A percentile compares a stretch with the other conserved stretches of the same genome.
phyloP scores from a whole-genome alignment of 2,329 filamentous ascomycete species.

The Penicillium griseofulvum region DNA sequence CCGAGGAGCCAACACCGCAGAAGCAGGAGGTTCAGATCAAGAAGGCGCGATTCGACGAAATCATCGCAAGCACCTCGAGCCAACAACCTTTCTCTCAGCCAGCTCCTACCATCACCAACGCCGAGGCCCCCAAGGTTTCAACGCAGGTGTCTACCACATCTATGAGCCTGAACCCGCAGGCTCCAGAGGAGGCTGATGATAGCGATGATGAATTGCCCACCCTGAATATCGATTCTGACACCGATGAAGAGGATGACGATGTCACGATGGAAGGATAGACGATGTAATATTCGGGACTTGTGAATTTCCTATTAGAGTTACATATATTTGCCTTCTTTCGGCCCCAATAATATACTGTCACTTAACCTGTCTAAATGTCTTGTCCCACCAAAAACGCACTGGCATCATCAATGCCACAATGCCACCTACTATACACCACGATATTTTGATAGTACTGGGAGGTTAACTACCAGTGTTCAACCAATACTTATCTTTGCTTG shows the following conservation, averaged over 20 bases:
- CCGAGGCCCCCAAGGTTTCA: conserved; percentile 10
- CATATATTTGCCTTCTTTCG: no score
- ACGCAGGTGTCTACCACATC: conserved; percentile 10
- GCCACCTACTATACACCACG: no score
- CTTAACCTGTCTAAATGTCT: no score
- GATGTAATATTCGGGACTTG: background rate
- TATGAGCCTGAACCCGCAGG: conserved; percentile 4
- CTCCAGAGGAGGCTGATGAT: conserved; percentile 29
- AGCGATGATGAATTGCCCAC: conserved; percentile 52
- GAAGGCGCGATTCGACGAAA: conserved; percentile 32
- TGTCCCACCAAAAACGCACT: no score
- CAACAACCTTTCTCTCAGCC: conserved; percentile 9
- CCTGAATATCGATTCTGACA: conserved; percentile 48
- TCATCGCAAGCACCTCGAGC: conserved; percentile 1
- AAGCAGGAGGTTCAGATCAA: conserved; percentile 26
- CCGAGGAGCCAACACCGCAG: conserved; percentile 4
- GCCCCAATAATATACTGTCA: no score
- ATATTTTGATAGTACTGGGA: no score
- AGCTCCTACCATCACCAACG: conserved; percentile 5
- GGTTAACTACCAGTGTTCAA: no score
- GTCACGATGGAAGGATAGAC: conserved; percentile 24
- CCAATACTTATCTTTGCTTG: no score
- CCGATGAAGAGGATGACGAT: conserved; percentile 46
- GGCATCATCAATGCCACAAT: no score
- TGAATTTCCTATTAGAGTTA: no score